Conservation (phyloP, 2,329 filamentous ascomycete genomes). For the Penicillium expansum region DNA sequence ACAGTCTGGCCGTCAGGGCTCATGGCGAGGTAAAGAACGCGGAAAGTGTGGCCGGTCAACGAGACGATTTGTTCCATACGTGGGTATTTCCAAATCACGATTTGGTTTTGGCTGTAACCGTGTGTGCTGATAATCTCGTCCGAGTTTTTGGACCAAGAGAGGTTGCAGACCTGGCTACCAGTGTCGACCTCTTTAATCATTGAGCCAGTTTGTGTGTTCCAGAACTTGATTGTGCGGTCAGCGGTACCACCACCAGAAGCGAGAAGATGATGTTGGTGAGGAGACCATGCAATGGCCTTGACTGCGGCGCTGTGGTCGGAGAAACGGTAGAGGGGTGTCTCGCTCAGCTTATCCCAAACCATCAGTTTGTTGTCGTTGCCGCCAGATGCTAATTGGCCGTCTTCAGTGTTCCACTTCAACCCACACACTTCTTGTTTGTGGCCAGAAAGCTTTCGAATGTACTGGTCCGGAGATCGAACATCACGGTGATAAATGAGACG, state of each 20-base stretch:
- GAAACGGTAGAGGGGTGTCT: constrained; percentile 89
- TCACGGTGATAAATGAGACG: constrained; percentile 93
- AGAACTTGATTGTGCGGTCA: constrained; percentile 95
- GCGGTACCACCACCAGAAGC: constrained; percentile 94
- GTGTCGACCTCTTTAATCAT: constrained; percentile 88
- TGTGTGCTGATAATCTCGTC: constrained; percentile 97
- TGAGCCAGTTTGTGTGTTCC: constrained; percentile 84
- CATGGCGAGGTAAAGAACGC: constrained; percentile 95
- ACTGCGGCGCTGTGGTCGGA: constrained; percentile 93
- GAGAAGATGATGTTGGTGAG: constrained; percentile 89
- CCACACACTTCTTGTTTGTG: constrained; percentile 99
- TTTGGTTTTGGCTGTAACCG: constrained; percentile 96
- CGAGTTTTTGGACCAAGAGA: constrained; percentile 95
- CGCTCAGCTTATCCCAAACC: constrained; percentile 96
- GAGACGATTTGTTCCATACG: constrained; percentile 96
- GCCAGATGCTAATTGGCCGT: constrained; percentile 89
- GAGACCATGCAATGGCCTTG: constrained; percentile 97
- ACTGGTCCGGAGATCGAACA: constrained; percentile 88
- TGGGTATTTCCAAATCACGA: constrained; percentile 99
- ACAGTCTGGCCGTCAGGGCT: constrained; percentile 92
- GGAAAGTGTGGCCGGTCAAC: constrained; percentile 92
- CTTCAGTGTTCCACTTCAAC: constrained; percentile 93
- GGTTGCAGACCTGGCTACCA: constrained; percentile 96
- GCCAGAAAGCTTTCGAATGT: constrained; percentile 78
- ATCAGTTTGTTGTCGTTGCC: constrained; percentile 99